Evolutionary conservation across 2,329 filamentous ascomycete genomes (phyloP), one percentile per base, ranked within the genome.

Genomic region (Nigrospora oryzae): DNA sequence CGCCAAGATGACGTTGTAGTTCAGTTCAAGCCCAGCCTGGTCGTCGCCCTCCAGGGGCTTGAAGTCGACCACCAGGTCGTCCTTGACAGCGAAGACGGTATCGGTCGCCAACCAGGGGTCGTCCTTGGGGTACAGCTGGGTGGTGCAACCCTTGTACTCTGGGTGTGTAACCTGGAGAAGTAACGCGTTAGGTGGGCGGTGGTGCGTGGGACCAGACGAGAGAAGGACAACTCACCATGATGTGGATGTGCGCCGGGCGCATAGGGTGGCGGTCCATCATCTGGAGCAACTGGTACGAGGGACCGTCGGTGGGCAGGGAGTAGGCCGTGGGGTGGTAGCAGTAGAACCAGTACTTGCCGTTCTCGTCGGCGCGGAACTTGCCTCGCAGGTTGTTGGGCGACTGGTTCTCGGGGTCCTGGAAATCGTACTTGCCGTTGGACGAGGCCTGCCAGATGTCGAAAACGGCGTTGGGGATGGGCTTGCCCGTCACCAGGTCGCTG

Each of bases 361-460:
- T 74, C 55, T 75, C 75, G 63, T 86, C 77, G 51, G 81, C 78
- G 55, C 74, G 75, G 71, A 88, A 88, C 69, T 87, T 88, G 62
- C 84, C 84, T 37, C 84, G 77, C 36, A 88, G 73, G 71, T 89
- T 89, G 74, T 87, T 84, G 59, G 79, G 77, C 41, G 68, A 67
- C 70, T 87, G 83, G 66, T 79, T 80, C 46, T 81, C 75, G 1
- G 82, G 83, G 63, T 88, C 84, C 64, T 86, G 82, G 73, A 84
- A 80, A 59, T 86, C 83, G 70, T 88, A 88, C 61, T 83, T 81
- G 62, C 83, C 84, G 67, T 87, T 88, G 63, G 81, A 72, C 52
- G 77, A 83, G 42, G 84, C 83, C 61, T 89, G 82, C 84, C 84
- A 89, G 69, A 88, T 83, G 60, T 89, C 85, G 56, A 89, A 79